Conservation (phyloP, 2,329 filamentous ascomycete species). For the Waltergamsia citrina region DNA sequence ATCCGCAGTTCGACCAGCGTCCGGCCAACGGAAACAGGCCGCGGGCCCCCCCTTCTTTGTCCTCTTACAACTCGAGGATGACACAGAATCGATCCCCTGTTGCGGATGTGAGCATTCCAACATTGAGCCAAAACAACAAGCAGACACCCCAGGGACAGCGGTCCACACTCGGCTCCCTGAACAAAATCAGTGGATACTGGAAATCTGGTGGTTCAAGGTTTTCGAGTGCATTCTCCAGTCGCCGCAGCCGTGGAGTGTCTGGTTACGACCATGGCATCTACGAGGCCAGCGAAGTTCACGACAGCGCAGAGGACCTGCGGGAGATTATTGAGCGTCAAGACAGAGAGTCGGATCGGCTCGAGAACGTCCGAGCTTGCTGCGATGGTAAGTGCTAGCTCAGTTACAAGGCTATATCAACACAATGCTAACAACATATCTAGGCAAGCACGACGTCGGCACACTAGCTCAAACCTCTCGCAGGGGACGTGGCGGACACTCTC, state of each 20-base stretch:
- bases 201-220: conserved; percentile 33
- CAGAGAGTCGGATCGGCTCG: conserved; percentile 66
- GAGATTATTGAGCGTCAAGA: conserved; percentile 73
- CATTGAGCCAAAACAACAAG: conserved; percentile 27
- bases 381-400: conserved; percentile 58
- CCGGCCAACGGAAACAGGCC: conserved; percentile 24
- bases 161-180: conserved; percentile 43
- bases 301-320: conserved; percentile 76
- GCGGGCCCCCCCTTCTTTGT: conserved; percentile 55
- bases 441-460: conserved; percentile 65
- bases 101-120: conserved; percentile 41
- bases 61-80: conserved; percentile 70
- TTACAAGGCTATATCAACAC: neutral
- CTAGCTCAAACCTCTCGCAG: conserved; percentile 37
- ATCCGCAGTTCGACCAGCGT: conserved; percentile 44
- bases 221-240: conserved; percentile 41
- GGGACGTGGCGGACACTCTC: conserved; percentile 1
- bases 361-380: conserved; percentile 95
- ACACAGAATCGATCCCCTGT: conserved; percentile 56
- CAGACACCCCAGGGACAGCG: conserved; percentile 5
- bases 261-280: conserved; percentile 36
- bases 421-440: conserved; percentile 27
- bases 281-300: conserved; percentile 54
- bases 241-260: conserved; percentile 40
- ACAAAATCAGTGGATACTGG: conserved; percentile 52